These are phyloP conservation scores for Kondoa malvinella DNA, from an alignment of 768 basidiomycete species.

Conservation along the genomic window DNA sequence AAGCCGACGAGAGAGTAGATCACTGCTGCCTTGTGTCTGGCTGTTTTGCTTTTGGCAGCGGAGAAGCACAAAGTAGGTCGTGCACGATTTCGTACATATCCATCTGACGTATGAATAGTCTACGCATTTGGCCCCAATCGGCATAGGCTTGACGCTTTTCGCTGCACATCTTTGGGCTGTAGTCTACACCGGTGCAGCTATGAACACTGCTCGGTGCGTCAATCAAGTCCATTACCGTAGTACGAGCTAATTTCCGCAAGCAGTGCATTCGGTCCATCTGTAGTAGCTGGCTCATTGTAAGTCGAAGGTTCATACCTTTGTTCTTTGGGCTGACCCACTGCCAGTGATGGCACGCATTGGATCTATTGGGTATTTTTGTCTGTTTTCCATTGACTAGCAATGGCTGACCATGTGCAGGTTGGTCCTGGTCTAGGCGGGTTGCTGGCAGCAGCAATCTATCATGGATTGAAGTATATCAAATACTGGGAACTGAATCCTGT, in stretches of 20 bases:
- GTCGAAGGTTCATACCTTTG: conserved; percentile 22
- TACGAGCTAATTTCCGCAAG: too few species aligned
- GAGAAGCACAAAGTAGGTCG: conserved; percentile 41
- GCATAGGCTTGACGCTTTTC: conserved; percentile 37
- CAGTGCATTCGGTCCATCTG: conserved; percentile 56
- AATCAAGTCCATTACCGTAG: too few species aligned
- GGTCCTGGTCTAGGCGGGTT: conserved; percentile 53
- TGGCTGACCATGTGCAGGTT: conserved; percentile 31
- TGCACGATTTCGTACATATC: neutral
- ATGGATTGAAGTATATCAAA: conserved; percentile 31
- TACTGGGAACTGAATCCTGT: conserved; percentile 44
- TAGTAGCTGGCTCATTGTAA: conserved; percentile 53
- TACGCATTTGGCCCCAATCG: neutral
- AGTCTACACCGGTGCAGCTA: conserved; percentile 47
- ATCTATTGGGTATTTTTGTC: conserved; percentile 4
- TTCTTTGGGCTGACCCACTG: neutral
- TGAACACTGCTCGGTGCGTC: conserved; percentile 56
- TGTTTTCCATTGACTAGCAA: neutral
- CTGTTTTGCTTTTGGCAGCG: conserved; percentile 39
- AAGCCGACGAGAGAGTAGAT: conserved; percentile 44
- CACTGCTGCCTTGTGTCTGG: conserved; percentile 41
- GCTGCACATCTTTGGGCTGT: conserved; percentile 47
- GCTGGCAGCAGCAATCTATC: conserved; percentile 38
- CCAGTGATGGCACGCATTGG: neutral
- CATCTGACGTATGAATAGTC: neutral